Evolutionary conservation across 2,329 filamentous ascomycete species (phyloP).

Genomic region (Cyphellophora attinorum): DNA sequence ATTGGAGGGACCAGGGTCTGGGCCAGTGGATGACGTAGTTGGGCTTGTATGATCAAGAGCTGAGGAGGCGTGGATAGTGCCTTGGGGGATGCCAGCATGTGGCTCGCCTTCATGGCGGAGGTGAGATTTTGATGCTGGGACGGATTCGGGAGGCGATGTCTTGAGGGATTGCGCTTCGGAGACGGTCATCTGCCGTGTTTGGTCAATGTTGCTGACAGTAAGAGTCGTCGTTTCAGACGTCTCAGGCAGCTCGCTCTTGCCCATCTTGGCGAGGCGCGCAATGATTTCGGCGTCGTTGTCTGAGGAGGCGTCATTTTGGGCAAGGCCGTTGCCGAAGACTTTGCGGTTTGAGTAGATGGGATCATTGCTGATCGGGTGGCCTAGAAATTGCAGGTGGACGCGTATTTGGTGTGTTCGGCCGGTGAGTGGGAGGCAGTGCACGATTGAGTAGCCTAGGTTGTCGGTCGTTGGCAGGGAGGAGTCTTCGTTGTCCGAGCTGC

Average conservation of each 20-base stretch:
- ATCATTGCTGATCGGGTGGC: constrained; percentile 92
- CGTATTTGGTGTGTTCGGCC: constrained; percentile 91
- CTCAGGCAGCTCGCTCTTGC: constrained; percentile 81
- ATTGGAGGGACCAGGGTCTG: constrained; percentile 4
- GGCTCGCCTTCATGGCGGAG: constrained; percentile 25
- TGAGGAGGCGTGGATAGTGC: constrained; percentile 25
- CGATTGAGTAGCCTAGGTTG: constrained; percentile 76
- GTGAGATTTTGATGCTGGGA: constrained; percentile 16
- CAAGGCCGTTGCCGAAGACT: constrained; percentile 79
- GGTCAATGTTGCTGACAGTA: constrained; percentile 8
- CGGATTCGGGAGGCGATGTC: constrained; percentile 9
- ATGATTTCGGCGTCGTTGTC: constrained; percentile 87
- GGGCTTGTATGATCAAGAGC: constrained; percentile 25
- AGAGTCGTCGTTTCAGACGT: constrained; percentile 1
- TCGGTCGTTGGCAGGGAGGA: constrained; percentile 26
- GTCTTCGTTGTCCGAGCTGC: background rate
- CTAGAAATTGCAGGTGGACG: constrained; percentile 88
- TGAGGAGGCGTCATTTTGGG: constrained; percentile 54
- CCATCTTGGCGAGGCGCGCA: constrained; percentile 74
- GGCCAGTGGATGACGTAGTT: constrained; percentile 25
- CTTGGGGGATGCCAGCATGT: constrained; percentile 26
- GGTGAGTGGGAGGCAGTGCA: constrained; percentile 86
- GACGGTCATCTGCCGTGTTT: constrained; percentile 19
- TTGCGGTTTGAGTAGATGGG: constrained; percentile 93
- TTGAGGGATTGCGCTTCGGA: constrained; percentile 10